A percentile compares a stretch with the other conserved stretches of the same genome.
phyloP scores from a whole-genome alignment of 495 filamentous ascomycete genomes.

The Podospora anserina region DNA sequence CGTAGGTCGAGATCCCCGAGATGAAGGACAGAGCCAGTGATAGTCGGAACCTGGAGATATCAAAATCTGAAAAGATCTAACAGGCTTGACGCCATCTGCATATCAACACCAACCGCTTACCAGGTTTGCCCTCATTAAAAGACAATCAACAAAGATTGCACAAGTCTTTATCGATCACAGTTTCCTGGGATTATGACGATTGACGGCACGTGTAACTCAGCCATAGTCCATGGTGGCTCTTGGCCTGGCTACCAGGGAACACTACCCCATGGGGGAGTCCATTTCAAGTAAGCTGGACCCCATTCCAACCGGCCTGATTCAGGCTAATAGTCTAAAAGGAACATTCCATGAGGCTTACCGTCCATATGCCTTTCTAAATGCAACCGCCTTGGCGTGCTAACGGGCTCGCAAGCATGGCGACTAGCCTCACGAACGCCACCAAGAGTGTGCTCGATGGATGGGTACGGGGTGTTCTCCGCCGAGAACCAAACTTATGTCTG shows the following conservation, averaged over 20 bases:
- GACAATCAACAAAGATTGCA: neutral
- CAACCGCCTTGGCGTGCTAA: neutral
- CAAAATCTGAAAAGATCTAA: too few species aligned
- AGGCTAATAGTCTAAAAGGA: constrained; percentile 1
- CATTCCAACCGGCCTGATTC: neutral
- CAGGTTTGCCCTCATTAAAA: neutral
- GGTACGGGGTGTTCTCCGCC: neutral
- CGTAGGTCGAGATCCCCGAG: too few species aligned
- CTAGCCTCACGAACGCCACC: neutral
- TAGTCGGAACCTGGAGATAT: too few species aligned
- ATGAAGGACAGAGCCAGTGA: too few species aligned
- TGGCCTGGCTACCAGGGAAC: neutral
- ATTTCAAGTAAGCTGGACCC: neutral
- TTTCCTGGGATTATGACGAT: neutral
- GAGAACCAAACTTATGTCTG: constrained; percentile 4
- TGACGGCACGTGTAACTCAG: neutral
- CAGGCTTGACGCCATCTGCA: neutral
- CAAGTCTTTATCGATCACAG: neutral
- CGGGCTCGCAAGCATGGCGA: neutral
- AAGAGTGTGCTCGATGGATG: neutral
- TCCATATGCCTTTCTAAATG: neutral
- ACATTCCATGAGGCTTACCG: constrained; percentile 4
- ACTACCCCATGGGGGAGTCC: neutral
- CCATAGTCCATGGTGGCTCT: neutral
- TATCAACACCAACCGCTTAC: neutral